Evolutionary conservation across 495 filamentous ascomycete species (phyloP).

Genomic region (Geopyxis carbonaria): DNA sequence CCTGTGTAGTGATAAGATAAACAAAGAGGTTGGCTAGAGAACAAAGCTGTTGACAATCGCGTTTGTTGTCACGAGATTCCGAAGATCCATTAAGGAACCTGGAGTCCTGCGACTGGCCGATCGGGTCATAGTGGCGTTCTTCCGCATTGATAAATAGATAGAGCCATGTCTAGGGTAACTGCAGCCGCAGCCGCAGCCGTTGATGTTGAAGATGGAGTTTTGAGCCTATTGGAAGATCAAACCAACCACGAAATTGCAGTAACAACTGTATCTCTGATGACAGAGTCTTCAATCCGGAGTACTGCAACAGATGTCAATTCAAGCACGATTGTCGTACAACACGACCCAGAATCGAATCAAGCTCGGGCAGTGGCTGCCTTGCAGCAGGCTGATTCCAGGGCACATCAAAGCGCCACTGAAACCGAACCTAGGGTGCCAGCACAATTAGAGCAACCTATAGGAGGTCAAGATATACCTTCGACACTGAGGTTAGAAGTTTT

Average conservation of each 20-base stretch:
- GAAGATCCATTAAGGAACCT: no score
- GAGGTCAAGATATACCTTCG: no score
- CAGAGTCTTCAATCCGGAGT: background rate
- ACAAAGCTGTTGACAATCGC: no score
- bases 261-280: background rate
- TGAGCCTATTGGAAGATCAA: slow-evolving; percentile 16
- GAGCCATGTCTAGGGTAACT: background rate
- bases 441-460: no score
- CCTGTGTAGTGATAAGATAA: no score
- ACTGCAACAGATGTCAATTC: slow-evolving; percentile 11
- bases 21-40: no score
- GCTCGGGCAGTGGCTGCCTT: slow-evolving; percentile 21
- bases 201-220: slow-evolving; percentile 11
- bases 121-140: no score
- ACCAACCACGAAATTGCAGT: background rate
- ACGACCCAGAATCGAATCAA: slow-evolving; percentile 20
- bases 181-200: slow-evolving; percentile 13
- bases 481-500: no score
- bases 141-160: background rate
- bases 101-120: no score
- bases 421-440: no score
- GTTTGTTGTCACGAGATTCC: no score
- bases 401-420: no score
- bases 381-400: slow-evolving; percentile 18
- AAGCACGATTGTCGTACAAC: slow-evolving; percentile 19